A percentile compares a stretch with the other conserved stretches of the same genome.
These are phyloP conservation scores for Leishmania aethiopica DNA, from an alignment of 208 protist genomes.

Conservation along the genomic window DNA sequence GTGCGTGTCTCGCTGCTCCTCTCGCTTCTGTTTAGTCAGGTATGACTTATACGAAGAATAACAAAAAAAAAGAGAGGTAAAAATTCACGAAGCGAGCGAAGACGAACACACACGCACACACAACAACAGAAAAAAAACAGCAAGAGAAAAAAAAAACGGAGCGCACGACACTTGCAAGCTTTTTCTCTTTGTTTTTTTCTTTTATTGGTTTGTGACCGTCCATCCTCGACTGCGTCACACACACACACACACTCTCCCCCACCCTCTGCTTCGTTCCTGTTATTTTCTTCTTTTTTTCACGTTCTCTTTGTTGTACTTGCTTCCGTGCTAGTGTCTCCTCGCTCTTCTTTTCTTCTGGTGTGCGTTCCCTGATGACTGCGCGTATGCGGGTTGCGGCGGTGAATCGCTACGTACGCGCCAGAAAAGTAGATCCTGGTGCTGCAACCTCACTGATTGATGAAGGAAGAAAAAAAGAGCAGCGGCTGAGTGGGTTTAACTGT, in stretches of 20 bases:
- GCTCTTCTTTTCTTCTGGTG: background rate
- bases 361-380: background rate
- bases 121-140: too few species aligned
- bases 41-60: background rate
- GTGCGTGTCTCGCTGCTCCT: background rate
- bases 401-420: background rate
- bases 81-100: too few species aligned
- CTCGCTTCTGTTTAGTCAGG: background rate
- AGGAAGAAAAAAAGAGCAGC: background rate
- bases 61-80: too few species aligned
- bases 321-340: background rate
- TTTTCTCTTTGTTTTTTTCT: too few species aligned
- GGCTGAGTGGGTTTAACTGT: background rate
- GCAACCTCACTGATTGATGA: background rate
- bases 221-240: too few species aligned
- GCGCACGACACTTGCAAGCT: too few species aligned
- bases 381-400: background rate
- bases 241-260: background rate
- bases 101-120: too few species aligned
- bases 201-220: too few species aligned
- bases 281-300: background rate
- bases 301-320: slow-evolving; percentile 6
- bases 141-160: too few species aligned
- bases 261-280: background rate
- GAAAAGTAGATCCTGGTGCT: background rate